Conservation (phyloP, 768 basidiomycete species). For the Lyophyllum decastes region DNA sequence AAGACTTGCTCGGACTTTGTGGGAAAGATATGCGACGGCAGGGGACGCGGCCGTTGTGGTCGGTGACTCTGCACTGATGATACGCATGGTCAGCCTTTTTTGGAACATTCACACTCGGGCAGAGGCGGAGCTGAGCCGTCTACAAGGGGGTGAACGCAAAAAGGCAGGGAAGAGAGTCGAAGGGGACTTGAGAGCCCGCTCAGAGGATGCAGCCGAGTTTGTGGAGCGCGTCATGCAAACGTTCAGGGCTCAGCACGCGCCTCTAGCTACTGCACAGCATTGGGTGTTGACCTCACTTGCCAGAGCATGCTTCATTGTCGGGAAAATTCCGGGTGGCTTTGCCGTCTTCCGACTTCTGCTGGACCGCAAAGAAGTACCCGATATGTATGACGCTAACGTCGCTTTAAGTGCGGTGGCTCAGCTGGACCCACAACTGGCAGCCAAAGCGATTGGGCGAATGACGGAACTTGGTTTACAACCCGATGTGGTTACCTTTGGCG, state of each 20-base stretch:
- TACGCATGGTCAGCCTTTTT: slow-evolving; percentile 55
- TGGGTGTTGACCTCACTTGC: slow-evolving; percentile 59
- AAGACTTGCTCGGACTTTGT: slow-evolving; percentile 50
- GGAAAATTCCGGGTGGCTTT: slow-evolving; percentile 47
- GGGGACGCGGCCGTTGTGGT: slow-evolving; percentile 40
- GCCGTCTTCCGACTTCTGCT: slow-evolving; percentile 46
- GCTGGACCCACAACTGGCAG: slow-evolving; percentile 47
- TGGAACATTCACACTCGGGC: slow-evolving; percentile 24
- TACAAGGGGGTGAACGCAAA: background rate
- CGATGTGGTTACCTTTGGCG: slow-evolving; percentile 58
- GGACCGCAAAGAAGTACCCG: slow-evolving; percentile 52
- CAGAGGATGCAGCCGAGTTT: slow-evolving; percentile 37
- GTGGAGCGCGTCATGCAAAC: slow-evolving; percentile 43
- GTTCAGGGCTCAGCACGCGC: slow-evolving; percentile 44
- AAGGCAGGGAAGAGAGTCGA: slow-evolving; percentile 1
- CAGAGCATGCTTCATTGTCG: slow-evolving; percentile 61
- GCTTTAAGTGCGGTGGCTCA: slow-evolving; percentile 55
- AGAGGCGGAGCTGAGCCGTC: slow-evolving; percentile 15
- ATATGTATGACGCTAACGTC: slow-evolving; percentile 67
- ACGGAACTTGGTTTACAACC: slow-evolving; percentile 45
- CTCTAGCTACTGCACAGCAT: slow-evolving; percentile 49
- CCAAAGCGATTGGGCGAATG: slow-evolving; percentile 53
- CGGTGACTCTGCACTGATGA: slow-evolving; percentile 43
- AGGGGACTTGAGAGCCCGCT: slow-evolving; percentile 10
- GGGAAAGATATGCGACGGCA: slow-evolving; percentile 54